Evolutionary conservation across 2,329 filamentous ascomycete species (phyloP).

Genomic region (Penicillium expansum): DNA sequence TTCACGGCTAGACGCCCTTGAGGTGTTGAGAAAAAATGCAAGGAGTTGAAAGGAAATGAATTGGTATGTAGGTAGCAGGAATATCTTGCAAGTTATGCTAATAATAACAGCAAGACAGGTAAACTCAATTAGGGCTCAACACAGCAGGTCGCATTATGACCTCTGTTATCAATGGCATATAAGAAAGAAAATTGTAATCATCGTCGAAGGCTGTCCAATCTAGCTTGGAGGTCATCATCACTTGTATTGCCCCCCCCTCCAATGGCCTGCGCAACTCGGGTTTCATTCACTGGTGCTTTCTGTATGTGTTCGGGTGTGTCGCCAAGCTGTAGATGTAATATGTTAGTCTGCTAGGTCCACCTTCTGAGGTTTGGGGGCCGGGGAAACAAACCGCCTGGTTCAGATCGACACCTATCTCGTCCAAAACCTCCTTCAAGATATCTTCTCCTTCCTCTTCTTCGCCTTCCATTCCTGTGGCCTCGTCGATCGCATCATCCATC

Average conservation of each 20-base stretch:
- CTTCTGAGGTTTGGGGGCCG: background rate
- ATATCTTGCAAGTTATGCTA: constrained; percentile 6
- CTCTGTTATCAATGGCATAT: background rate
- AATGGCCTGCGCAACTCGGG: constrained; percentile 80
- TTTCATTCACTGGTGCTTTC: constrained; percentile 67
- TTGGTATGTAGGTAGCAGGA: background rate
- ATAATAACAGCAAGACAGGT: constrained; percentile 1
- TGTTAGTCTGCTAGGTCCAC: constrained; percentile 19
- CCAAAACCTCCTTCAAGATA: constrained; percentile 91
- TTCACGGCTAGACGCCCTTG: background rate
- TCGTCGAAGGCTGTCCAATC: constrained; percentile 78
- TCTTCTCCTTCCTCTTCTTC: constrained; percentile 96
- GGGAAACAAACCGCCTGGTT: constrained; percentile 71
- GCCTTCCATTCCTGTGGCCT: constrained; percentile 78
- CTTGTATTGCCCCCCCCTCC: constrained; percentile 53
- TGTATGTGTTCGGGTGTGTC: constrained; percentile 86
- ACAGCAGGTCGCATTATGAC: background rate
- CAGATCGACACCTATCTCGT: constrained; percentile 94
- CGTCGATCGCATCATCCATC: constrained; percentile 99
- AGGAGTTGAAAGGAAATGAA: background rate
- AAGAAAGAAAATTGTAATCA: constrained; percentile 30
- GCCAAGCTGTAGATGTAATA: constrained; percentile 63
- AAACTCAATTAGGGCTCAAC: background rate
- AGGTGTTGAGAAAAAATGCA: background rate
- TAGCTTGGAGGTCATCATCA: constrained; percentile 90